Percentiles rank a stretch among this genome's conserved stretches.
These are phyloP conservation scores for Ophioceras dolichostomum DNA, from an alignment of 2,329 filamentous ascomycete species.

Conservation along the genomic window DNA sequence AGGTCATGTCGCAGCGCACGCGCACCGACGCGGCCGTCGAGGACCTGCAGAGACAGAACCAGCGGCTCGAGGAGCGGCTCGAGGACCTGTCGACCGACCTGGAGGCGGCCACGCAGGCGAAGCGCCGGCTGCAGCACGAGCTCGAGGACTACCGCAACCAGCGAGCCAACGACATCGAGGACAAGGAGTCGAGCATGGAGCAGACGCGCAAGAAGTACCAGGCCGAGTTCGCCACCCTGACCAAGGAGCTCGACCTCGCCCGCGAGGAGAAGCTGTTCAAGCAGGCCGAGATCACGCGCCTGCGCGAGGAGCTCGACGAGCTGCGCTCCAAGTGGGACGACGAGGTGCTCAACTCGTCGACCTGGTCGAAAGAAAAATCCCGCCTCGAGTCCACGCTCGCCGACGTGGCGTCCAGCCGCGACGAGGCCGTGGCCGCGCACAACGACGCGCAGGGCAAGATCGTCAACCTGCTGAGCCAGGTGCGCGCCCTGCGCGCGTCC, in stretches of 20 bases:
- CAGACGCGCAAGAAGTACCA: constrained; percentile 98
- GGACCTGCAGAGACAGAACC: constrained; percentile 79
- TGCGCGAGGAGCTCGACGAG: constrained; percentile 94
- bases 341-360: constrained; percentile 92
- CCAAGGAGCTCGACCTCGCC: constrained; percentile 85
- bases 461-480: constrained; percentile 79
- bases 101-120: constrained; percentile 72
- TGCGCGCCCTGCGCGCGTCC: constrained; percentile 68
- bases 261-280: constrained; percentile 78
- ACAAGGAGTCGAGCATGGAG: constrained; percentile 92
- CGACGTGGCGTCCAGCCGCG: constrained; percentile 79
- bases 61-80: constrained; percentile 79
- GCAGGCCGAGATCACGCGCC: constrained; percentile 73
- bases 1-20: constrained; percentile 84
- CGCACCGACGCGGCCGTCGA: constrained; percentile 81
- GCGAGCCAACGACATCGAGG: constrained; percentile 89
- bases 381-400: constrained; percentile 81
- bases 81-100: constrained; percentile 89
- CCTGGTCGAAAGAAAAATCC: constrained; percentile 96
- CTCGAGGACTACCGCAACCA: constrained; percentile 95
- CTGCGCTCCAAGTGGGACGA: constrained; percentile 96
- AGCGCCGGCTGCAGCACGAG: constrained; percentile 92
- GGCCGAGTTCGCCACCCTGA: constrained; percentile 76
- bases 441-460: constrained; percentile 93
- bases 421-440: constrained; percentile 86